phyloP scores from a whole-genome alignment of 2,329 filamentous ascomycete genomes.

The Verticillium zaregamsianum region DNA sequence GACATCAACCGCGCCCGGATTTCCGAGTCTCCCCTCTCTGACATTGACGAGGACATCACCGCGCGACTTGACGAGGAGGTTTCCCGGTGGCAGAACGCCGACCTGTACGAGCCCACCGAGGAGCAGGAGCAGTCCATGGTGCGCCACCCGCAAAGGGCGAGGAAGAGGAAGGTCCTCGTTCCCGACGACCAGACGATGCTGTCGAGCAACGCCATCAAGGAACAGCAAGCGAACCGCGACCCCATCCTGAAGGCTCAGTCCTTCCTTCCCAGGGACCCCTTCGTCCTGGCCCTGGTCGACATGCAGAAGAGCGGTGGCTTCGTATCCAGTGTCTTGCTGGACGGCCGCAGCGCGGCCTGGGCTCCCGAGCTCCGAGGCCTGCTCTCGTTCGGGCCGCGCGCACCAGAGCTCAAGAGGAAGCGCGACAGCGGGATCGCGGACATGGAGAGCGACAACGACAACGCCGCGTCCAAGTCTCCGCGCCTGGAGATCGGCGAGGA shows the following conservation, averaged over 20 bases:
- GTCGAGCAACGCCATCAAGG: conserved; percentile 72
- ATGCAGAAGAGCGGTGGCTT: conserved; percentile 91
- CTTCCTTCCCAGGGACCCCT: conserved; percentile 83
- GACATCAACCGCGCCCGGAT: conserved; percentile 55
- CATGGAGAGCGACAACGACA: conserved; percentile 62
- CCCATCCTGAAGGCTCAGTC: conserved; percentile 79
- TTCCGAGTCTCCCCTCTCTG: conserved; percentile 66
- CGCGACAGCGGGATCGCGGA: conserved; percentile 83
- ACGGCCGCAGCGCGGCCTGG: conserved; percentile 74
- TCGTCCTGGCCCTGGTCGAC: conserved; percentile 81
- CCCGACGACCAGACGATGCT: conserved; percentile 81
- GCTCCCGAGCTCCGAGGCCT: conserved; percentile 91
- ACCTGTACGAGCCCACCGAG: conserved; percentile 58
- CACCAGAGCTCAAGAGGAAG: conserved; percentile 85
- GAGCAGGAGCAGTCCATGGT: conserved; percentile 55
- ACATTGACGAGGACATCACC: conserved; percentile 50
- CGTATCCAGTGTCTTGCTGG: conserved; percentile 79
- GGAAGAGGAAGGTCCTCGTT: conserved; percentile 74
- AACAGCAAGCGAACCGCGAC: conserved; percentile 79
- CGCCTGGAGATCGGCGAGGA: conserved; percentile 66
- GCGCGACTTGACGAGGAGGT: conserved; percentile 49
- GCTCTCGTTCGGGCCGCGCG: conserved; percentile 75
- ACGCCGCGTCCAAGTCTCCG: conserved; percentile 57
- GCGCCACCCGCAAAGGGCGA: conserved; percentile 66
- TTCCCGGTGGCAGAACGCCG: conserved; percentile 44